phyloP scores from a whole-genome alignment of 2,329 filamentous ascomycete species.

The Aspergillus sp. region DNA sequence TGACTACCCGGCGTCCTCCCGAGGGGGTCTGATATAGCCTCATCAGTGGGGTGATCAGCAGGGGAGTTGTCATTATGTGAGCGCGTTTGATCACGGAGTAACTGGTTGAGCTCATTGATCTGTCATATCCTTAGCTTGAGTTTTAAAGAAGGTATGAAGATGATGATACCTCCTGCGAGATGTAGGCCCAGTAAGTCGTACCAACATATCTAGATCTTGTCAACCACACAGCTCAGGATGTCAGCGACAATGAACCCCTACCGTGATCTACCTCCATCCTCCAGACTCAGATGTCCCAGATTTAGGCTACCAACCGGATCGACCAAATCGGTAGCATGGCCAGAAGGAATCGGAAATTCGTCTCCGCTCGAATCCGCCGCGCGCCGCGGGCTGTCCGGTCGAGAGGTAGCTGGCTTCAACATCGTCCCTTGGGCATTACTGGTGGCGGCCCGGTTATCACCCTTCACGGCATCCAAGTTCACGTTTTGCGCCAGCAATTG shows the following conservation, averaged over 20 bases:
- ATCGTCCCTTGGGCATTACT: constrained; percentile 8
- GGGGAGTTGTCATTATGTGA: constrained; percentile 28
- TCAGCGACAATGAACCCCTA: constrained; percentile 31
- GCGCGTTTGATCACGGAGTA: constrained; percentile 42
- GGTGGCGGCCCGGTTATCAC: constrained; percentile 17
- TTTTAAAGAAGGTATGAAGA: not conserved
- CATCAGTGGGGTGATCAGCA: constrained; percentile 23
- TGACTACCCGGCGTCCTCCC: constrained; percentile 12
- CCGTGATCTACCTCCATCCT: constrained; percentile 43
- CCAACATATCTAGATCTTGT: constrained; percentile 39
- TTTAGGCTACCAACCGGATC: constrained; percentile 43
- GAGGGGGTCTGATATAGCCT: constrained; percentile 18
- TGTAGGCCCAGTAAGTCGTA: constrained; percentile 48
- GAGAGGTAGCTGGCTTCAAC: constrained; percentile 18
- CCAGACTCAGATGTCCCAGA: constrained; percentile 42
- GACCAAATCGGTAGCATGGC: constrained; percentile 41
- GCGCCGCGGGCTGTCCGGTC: constrained; percentile 34
- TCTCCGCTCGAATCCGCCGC: constrained; percentile 35
- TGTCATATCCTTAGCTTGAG: constrained; percentile 11
- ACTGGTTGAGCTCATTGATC: constrained; percentile 46
- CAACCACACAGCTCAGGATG: not conserved
- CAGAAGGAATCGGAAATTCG: constrained; percentile 44
- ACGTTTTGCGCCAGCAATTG: constrained; percentile 18
- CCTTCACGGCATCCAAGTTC: constrained; percentile 14
- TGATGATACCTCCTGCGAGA: constrained; percentile 40